Conservation (phyloP, 192 early-diverging fungal species). For the Coemansia sp. region DNA sequence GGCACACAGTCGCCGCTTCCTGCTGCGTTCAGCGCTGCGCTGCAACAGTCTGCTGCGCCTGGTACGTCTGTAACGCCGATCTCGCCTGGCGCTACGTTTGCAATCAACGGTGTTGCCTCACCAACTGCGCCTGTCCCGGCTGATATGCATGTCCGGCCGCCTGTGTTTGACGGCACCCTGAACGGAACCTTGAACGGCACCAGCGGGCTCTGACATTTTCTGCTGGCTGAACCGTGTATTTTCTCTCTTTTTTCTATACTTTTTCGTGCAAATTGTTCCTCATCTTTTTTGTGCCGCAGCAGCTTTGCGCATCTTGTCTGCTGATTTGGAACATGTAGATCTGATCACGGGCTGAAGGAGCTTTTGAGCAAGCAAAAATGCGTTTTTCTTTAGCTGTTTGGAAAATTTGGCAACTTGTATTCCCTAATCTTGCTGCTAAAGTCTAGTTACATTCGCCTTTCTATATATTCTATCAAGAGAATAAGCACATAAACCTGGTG, state of each 20-base stretch:
- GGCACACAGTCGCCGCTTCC: slow-evolving; percentile 24
- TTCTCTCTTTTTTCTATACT: background rate
- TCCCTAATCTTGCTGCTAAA: background rate
- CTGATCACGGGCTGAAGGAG: background rate
- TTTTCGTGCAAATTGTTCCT: background rate
- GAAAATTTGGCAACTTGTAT: background rate
- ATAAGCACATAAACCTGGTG: background rate
- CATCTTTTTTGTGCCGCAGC: background rate
- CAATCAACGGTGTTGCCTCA: background rate
- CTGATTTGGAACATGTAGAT: background rate
- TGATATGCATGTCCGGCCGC: background rate
- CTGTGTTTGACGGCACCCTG: background rate
- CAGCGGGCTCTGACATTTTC: background rate
- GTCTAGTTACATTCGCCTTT: background rate
- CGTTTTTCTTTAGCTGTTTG: background rate
- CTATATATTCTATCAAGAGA: background rate
- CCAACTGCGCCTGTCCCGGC: background rate
- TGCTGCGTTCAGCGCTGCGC: slow-evolving; percentile 14
- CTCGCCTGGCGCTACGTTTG: slow-evolving; percentile 1
- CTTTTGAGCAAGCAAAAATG: background rate
- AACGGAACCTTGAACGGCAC: background rate
- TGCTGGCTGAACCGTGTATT: background rate
- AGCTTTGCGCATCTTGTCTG: background rate
- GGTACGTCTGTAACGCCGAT: background rate
- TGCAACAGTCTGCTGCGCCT: slow-evolving; percentile 9